Evolutionary conservation across 306 rosid species (phyloP).

Genomic region (Delonix regia): DNA sequence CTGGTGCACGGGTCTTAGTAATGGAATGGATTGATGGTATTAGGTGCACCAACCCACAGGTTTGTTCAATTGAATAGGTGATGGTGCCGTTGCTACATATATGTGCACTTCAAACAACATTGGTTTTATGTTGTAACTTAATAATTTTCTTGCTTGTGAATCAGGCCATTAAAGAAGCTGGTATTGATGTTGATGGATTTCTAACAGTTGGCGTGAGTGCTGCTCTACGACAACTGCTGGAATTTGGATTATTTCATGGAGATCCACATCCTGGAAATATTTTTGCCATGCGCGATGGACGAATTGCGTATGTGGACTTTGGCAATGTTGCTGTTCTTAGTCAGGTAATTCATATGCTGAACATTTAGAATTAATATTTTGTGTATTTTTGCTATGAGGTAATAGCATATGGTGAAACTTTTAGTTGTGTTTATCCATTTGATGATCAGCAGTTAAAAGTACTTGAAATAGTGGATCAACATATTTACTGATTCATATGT

Average conservation of each 20-base stretch:
- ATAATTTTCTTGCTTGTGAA: slow-evolving; percentile 41
- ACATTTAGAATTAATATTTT: slow-evolving; percentile 7
- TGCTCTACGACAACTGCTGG: slow-evolving; percentile 90
- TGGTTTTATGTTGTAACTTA: slow-evolving; percentile 25
- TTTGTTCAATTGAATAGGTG: slow-evolving; percentile 45
- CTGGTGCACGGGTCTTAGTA: slow-evolving; percentile 85
- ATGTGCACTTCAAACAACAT: slow-evolving; percentile 13
- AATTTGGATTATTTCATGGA: slow-evolving; percentile 97
- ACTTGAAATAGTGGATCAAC: not conserved
- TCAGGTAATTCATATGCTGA: slow-evolving; percentile 64
- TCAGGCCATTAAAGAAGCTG: slow-evolving; percentile 90
- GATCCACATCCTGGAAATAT: slow-evolving; percentile 99
- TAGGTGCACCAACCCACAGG: slow-evolving; percentile 96
- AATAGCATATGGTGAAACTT: slow-evolving; percentile 4
- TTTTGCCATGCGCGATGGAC: slow-evolving; percentile 98
- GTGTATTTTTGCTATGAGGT: slow-evolving; percentile 21
- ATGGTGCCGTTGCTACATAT: slow-evolving; percentile 22
- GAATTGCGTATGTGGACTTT: slow-evolving; percentile 97
- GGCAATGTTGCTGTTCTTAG: slow-evolving; percentile 99
- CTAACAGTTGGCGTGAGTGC: slow-evolving; percentile 98
- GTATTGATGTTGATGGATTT: slow-evolving; percentile 86
- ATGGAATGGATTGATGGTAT: slow-evolving; percentile 99
- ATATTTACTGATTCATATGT: not conserved
- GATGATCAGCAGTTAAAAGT: slow-evolving; percentile 8
- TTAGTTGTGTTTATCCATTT: slow-evolving; percentile 16